Conservation (phyloP, 306 rosid genomes). For the Astragalus glycyphyllos region DNA sequence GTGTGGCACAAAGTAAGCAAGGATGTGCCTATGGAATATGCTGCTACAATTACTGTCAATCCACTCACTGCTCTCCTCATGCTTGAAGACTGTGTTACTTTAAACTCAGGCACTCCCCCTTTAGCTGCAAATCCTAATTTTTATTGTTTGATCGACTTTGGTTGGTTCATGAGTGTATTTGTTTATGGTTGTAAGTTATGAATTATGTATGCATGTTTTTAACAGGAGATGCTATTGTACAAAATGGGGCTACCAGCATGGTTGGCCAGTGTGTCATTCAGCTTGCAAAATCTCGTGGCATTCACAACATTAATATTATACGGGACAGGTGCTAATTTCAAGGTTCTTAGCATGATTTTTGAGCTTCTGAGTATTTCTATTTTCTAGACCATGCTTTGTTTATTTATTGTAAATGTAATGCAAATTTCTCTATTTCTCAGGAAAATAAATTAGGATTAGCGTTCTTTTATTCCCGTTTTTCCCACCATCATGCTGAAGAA, state of each 20-base stretch:
- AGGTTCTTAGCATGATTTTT: constrained; percentile 31
- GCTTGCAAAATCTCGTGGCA: constrained; percentile 74
- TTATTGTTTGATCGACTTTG: not conserved
- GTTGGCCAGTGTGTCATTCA: constrained; percentile 97
- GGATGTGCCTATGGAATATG: constrained; percentile 80
- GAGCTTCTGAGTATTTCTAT: constrained; percentile 29
- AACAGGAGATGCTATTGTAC: constrained; percentile 87
- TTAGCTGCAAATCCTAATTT: constrained; percentile 4
- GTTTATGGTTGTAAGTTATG: not conserved
- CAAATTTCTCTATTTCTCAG: not conserved
- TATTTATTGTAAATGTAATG: not conserved
- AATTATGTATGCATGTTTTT: not conserved
- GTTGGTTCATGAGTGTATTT: not conserved
- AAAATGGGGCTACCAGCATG: constrained; percentile 97
- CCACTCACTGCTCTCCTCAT: constrained; percentile 89
- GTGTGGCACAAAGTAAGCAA: constrained; percentile 80
- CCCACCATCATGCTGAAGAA: not conserved
- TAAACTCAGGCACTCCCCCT: constrained; percentile 64
- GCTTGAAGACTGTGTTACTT: constrained; percentile 75
- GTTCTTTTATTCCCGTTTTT: not conserved
- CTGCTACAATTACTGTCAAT: constrained; percentile 87
- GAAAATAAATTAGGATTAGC: not conserved
- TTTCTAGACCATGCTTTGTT: constrained; percentile 23
- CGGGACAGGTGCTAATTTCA: constrained; percentile 76
- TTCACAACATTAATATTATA: constrained; percentile 73